Conservation (phyloP, 2,329 filamentous ascomycete genomes). For the Talaromyces marneffei region DNA sequence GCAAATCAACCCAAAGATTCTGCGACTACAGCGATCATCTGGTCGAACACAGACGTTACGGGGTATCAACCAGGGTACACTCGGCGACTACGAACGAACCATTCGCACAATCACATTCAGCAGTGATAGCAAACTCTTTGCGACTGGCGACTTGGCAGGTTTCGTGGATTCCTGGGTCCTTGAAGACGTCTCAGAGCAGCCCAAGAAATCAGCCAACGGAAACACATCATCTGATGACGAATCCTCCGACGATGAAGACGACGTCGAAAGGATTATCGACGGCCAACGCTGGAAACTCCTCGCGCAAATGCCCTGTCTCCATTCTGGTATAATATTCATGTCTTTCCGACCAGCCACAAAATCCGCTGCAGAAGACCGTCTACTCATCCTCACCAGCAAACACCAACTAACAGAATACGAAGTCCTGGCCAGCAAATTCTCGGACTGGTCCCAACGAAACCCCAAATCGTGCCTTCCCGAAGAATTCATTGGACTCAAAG, state of each 20-base stretch:
- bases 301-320: slow-evolving; percentile 62
- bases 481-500: slow-evolving; percentile 67
- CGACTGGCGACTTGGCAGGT: slow-evolving; percentile 73
- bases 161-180: slow-evolving; percentile 83
- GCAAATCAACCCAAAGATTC: slow-evolving; percentile 32
- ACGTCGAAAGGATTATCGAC: slow-evolving; percentile 43
- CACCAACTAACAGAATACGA: slow-evolving; percentile 74
- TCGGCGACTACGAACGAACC: slow-evolving; percentile 70
- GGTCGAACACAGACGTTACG: slow-evolving; percentile 20
- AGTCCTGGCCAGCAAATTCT: slow-evolving; percentile 67
- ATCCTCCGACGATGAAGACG: slow-evolving; percentile 45
- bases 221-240: slow-evolving; percentile 37
- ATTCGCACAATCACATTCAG: slow-evolving; percentile 74
- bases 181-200: slow-evolving; percentile 44
- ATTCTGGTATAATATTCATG: slow-evolving; percentile 59
- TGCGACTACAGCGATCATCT: slow-evolving; percentile 7
- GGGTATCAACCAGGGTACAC: slow-evolving; percentile 57
- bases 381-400: slow-evolving; percentile 58
- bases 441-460: slow-evolving; percentile 81
- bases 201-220: slow-evolving; percentile 23
- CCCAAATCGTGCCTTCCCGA: slow-evolving; percentile 67
- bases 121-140: slow-evolving; percentile 70
- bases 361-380: slow-evolving; percentile 38
- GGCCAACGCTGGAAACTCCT: slow-evolving; percentile 68
- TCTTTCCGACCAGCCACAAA: slow-evolving; percentile 53